Evolutionary conservation across 1,284 basidiomycete species (phyloP).

Genomic region (Ganoderma lingzhi): DNA sequence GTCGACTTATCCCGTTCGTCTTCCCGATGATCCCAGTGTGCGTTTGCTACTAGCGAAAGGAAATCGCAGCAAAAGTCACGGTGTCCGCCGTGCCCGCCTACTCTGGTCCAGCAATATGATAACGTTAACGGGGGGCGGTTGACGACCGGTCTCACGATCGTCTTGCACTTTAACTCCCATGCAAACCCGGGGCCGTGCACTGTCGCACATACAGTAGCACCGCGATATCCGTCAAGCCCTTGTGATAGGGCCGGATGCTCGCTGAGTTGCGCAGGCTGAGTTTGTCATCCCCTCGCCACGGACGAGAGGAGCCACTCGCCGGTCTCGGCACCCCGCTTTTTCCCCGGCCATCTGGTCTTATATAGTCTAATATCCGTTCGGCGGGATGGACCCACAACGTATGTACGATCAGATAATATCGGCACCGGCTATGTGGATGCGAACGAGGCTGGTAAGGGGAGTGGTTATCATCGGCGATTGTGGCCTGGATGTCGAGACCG

Average conservation of each 20-base stretch:
- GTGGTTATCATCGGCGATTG: background rate
- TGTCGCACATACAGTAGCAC: too few species aligned
- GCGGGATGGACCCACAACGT: conserved; percentile 4
- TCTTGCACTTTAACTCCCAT: background rate
- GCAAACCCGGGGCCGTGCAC: background rate
- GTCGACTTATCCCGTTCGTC: background rate
- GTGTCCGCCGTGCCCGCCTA: too few species aligned
- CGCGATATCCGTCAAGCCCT: too few species aligned
- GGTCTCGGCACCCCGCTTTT: conserved; percentile 4
- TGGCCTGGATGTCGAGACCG: background rate
- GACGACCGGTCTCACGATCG: background rate
- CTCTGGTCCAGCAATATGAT: too few species aligned
- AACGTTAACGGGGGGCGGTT: too few species aligned
- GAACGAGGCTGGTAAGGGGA: background rate
- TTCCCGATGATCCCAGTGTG: background rate
- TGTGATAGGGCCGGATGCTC: background rate
- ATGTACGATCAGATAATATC: background rate
- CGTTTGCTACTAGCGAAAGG: too few species aligned
- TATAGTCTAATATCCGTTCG: too few species aligned
- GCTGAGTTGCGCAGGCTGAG: background rate
- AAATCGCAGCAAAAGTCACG: too few species aligned
- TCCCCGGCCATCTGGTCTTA: background rate
- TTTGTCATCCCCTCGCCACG: background rate
- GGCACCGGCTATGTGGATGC: background rate
- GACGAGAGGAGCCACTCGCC: background rate